Conservation (phyloP, 1,139 yeast species). For the Geotrichum bryndzae region DNA sequence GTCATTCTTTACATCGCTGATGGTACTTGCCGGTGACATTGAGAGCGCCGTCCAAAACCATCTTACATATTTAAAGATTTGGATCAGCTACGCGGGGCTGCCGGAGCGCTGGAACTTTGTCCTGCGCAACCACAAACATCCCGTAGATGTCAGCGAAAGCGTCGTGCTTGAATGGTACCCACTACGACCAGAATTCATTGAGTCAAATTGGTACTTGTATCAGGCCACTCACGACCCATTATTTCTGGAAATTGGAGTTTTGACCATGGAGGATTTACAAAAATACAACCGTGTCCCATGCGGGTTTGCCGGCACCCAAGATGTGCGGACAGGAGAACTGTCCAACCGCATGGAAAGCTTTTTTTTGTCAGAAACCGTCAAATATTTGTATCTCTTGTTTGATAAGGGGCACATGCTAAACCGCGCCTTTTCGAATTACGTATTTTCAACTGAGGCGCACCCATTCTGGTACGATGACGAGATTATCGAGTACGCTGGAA, state of each 20-base stretch:
- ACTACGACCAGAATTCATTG: slow-evolving; percentile 83
- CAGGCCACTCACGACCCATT: slow-evolving; percentile 84
- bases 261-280: slow-evolving; percentile 52
- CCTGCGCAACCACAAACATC: neutral
- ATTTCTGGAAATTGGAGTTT: slow-evolving; percentile 67
- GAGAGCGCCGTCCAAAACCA: slow-evolving; percentile 60
- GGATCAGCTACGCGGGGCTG: slow-evolving; percentile 73
- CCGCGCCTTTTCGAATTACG: slow-evolving; percentile 46
- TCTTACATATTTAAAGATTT: slow-evolving; percentile 61
- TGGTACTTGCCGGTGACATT: slow-evolving; percentile 72
- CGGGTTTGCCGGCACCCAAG: slow-evolving; percentile 77
- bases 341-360: slow-evolving; percentile 90
- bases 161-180: slow-evolving; percentile 79
- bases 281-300: slow-evolving; percentile 53
- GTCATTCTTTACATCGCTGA: slow-evolving; percentile 85
- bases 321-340: slow-evolving; percentile 53
- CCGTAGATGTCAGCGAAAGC: slow-evolving; percentile 18
- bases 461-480: slow-evolving; percentile 62
- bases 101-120: slow-evolving; percentile 80
- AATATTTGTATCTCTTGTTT: slow-evolving; percentile 74
- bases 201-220: slow-evolving; percentile 77
- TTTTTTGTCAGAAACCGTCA: slow-evolving; percentile 78
- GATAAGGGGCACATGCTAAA: slow-evolving; percentile 60
- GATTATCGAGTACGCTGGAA: slow-evolving; percentile 25
- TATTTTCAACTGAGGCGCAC: slow-evolving; percentile 92